Evolutionary conservation across 352 stramenopile genomes (phyloP), one percentile per base, ranked within the genome.

Genomic region (Phytophthora boehmeriae): DNA sequence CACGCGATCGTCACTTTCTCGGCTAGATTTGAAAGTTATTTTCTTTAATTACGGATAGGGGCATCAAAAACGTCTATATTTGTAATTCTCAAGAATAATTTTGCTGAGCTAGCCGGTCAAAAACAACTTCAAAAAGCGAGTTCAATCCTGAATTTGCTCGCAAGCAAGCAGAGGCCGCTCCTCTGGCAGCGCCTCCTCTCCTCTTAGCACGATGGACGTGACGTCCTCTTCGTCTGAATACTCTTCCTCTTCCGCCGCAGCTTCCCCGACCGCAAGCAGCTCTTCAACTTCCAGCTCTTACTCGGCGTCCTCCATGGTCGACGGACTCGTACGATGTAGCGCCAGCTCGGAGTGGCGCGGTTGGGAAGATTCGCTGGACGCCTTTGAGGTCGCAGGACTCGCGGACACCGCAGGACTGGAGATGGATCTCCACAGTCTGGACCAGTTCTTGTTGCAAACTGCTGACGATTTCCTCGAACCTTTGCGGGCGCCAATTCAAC

Each of bases 401-500:
- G 41, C 63, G 6, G 53, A 68, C 47, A 44, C 53, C 35, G 38
- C 25, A 30, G 25, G 32, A 39, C 70, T 86, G 42, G 83, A 90
- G 46, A 63, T 81, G 35, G 83, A 92, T 22, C 52, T 92, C 19
- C 66, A 65, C 16, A 70, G 81, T 17, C 69, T 90, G 19, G 82
- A 92, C 63, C 69, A 83, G 45, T 89, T 85, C 42, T 42, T 91
- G 48, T 49, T 92, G 38, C 68, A 76, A 14, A 78, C 68, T 13
- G 71, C 74, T 13, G 80, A 92, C 47, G 78, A 87, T 51, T 86
- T 89, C 62, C 70, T 87, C 41, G 79, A 87, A 44, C 75, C 8
- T 75, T 88, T 35, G 48, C 58, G 9, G 48, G 57, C 43, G n/a
- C 34, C 46, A 59, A 61, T 49, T 48, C 54, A 19, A 58, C 68